A percentile compares a stretch with the other conserved stretches of the same genome.
Evolutionary conservation across 441 rosid species (phyloP).

Genomic region (Sinapis alba): DNA sequence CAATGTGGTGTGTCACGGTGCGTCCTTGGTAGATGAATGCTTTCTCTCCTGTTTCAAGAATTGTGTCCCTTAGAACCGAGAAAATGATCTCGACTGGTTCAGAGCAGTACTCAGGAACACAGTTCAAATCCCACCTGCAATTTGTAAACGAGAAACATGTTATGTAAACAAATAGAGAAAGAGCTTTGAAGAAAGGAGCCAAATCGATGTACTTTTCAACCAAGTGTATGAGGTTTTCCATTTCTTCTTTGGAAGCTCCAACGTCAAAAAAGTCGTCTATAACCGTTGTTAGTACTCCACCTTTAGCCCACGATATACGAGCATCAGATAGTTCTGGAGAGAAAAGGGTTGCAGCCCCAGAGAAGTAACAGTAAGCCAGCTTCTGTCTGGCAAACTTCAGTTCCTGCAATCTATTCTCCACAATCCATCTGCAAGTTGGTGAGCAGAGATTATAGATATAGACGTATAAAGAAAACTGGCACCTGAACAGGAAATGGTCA

Average conservation of each 20-base stretch:
- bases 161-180: conserved; percentile 14
- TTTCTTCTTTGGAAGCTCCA: conserved; percentile 80
- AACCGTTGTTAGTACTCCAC: conserved; percentile 78
- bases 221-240: conserved; percentile 60
- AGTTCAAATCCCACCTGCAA: conserved; percentile 66
- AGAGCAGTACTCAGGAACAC: conserved; percentile 54
- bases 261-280: conserved; percentile 84
- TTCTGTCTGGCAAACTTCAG: conserved; percentile 81
- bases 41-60: conserved; percentile 70
- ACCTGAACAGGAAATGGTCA: not conserved
- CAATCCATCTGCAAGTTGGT: conserved; percentile 66
- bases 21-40: conserved; percentile 71
- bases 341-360: conserved; percentile 71
- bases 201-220: conserved; percentile 53
- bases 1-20: conserved; percentile 49
- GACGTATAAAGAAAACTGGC: not conserved
- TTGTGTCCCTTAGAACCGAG: conserved; percentile 65
- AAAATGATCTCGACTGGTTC: conserved; percentile 76
- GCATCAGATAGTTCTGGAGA: conserved; percentile 73
- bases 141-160: conserved; percentile 2
- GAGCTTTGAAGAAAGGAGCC: conserved; percentile 10
- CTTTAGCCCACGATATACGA: conserved; percentile 90
- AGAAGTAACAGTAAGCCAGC: conserved; percentile 77
- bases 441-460: not conserved
- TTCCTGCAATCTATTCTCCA: conserved; percentile 65